Base-by-base conservation (phyloP, 306 rosid genomes). In the Acacia crassicarpa region DNA sequence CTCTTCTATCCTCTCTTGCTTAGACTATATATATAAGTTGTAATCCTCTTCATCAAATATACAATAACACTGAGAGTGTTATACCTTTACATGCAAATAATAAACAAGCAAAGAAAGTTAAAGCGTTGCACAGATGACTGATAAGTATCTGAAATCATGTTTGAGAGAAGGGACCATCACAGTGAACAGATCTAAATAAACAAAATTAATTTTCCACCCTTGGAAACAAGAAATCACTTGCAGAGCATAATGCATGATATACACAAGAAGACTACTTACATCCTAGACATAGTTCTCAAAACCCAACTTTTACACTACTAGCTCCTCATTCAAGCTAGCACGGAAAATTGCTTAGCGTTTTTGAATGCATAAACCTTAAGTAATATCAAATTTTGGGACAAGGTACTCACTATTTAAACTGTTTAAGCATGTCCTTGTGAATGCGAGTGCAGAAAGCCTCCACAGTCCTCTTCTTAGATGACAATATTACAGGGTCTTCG, bases 401-500 rank as follows among this genome's bases (percentile, higher is more conserved):
- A 65, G 84, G 61, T 70, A 83, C 97, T 91, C 88, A 93, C 99
- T 85, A 96, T 81, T 96, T 96, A 83, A 92, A 96, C 84, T 92
- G 99, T 87, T 93, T 96, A 46, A 90, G 78, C 94, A 96, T 93
- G 87, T 93, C 99, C 85, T 93, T 96, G 87, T 93, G 99, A 79
- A 91, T 96, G 75, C 99, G 90, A 41, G 69, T 72, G 76, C 99
- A 96, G 88, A 96, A 96, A 86, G 93, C 99, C 83, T 93, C 99
- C 56, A 96, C 91, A 22, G 99, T 93, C 82, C 88, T 90, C 85
- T 11, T 89, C 92, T 88, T 95, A 20, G 99, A 95, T 0, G 99
- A 95, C 75, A 95, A 90, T 82, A 95, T 95, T 67, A 95, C 99
- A 65, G 98, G 99, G 75, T 95, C 99, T 89, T 95, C 99, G 72